Conservation (phyloP, 441 rosid species). For the Brassica balearica region DNA sequence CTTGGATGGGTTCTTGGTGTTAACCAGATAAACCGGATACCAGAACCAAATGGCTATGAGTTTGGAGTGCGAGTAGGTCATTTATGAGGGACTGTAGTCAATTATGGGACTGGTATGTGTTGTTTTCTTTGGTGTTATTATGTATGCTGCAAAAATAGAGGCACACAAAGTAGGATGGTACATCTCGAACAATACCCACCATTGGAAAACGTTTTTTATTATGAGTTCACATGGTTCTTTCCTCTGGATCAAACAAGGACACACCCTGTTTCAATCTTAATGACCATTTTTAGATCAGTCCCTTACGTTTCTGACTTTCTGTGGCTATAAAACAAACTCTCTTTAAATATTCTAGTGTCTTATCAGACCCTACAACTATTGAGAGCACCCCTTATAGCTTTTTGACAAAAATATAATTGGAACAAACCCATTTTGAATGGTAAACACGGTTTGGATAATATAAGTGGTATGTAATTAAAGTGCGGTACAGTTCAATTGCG, state of each 20-base stretch:
- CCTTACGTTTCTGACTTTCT: conserved; percentile 9
- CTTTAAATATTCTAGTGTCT: conserved; percentile 36
- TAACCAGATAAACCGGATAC: conserved; percentile 10
- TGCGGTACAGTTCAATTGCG: too few relatives aligned
- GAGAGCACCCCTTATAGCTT: conserved; percentile 22
- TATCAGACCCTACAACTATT: conserved; percentile 44
- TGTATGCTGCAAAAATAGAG: conserved; percentile 39
- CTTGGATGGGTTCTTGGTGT: conserved; percentile 16
- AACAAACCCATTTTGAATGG: neutral
- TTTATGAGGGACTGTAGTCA: conserved; percentile 32
- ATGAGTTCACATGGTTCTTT: conserved; percentile 44
- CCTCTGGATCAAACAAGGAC: conserved; percentile 46
- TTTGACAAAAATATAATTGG: conserved; percentile 18
- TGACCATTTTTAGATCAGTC: conserved; percentile 23
- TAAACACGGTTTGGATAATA: too few relatives aligned
- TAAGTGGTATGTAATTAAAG: too few relatives aligned
- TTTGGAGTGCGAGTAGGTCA: neutral
- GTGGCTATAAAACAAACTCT: conserved; percentile 38
- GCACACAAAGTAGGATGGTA: conserved; percentile 35
- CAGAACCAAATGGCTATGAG: conserved; percentile 9
- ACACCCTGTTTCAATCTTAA: conserved; percentile 35
- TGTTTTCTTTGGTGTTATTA: conserved; percentile 34
- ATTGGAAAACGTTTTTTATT: conserved; percentile 22
- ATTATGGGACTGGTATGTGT: conserved; percentile 40
- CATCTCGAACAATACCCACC: conserved; percentile 35